Conservation (phyloP, 2,329 filamentous ascomycete species). For the Neodidymelliopsis sp. region DNA sequence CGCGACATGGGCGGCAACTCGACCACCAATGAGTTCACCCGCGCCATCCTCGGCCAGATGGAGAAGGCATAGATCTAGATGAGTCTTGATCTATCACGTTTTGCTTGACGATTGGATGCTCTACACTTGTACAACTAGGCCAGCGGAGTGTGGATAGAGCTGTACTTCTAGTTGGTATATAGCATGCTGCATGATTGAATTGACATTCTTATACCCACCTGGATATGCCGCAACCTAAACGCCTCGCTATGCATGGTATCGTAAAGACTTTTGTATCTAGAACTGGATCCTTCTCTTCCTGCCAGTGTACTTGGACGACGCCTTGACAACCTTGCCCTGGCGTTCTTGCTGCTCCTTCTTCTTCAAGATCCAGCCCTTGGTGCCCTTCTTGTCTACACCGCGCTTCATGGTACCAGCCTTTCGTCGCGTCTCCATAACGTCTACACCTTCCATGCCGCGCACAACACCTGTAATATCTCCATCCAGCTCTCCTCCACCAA, state of each 20-base stretch:
- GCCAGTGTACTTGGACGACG: slow-evolving; percentile 91
- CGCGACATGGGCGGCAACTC: slow-evolving; percentile 93
- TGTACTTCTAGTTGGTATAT: slow-evolving; percentile 54
- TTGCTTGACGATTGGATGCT: slow-evolving; percentile 35
- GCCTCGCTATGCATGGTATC: slow-evolving; percentile 47
- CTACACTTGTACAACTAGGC: slow-evolving; percentile 43
- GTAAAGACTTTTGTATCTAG: slow-evolving; percentile 53
- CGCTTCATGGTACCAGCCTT: slow-evolving; percentile 60
- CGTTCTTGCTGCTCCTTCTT: slow-evolving; percentile 94
- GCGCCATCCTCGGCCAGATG: slow-evolving; percentile 94
- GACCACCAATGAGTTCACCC: slow-evolving; percentile 94
- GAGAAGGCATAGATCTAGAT: slow-evolving; percentile 60
- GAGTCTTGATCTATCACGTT: slow-evolving; percentile 26
- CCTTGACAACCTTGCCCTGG: slow-evolving; percentile 94
- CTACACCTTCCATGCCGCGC: slow-evolving; percentile 85
- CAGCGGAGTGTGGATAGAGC: slow-evolving; percentile 46
- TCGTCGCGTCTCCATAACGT: slow-evolving; percentile 67
- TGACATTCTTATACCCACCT: slow-evolving; percentile 40
- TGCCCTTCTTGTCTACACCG: slow-evolving; percentile 76
- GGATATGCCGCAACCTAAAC: slow-evolving; percentile 34
- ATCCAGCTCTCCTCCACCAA: slow-evolving; percentile 71
- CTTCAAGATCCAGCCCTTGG: slow-evolving; percentile 81
- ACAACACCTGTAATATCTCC: slow-evolving; percentile 91
- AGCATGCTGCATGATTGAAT: slow-evolving; percentile 49
- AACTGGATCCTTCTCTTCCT: slow-evolving; percentile 83